Percentiles rank a stretch among this genome's conserved stretches.
Evolutionary conservation across 2,329 filamentous ascomycete genomes (phyloP).

Genomic region (Botrytis deweyae): DNA sequence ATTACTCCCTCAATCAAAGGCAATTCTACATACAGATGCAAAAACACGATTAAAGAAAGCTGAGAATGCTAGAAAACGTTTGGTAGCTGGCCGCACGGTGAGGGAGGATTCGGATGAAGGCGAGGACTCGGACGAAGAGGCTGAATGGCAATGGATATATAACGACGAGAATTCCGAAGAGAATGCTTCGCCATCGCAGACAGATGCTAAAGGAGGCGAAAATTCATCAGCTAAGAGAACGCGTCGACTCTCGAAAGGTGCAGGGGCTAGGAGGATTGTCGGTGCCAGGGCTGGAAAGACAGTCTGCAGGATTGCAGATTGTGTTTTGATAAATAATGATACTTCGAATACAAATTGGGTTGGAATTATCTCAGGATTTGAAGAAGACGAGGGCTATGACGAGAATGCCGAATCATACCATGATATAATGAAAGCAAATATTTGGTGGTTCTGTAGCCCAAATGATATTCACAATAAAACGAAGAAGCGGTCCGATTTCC

Average conservation of each 20-base stretch:
- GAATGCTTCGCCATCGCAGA: neutral
- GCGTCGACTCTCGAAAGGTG: conserved; percentile 30
- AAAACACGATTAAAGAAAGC: conserved; percentile 33
- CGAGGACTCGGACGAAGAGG: conserved; percentile 64
- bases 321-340: conserved; percentile 83
- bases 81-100: conserved; percentile 25
- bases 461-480: conserved; percentile 82
- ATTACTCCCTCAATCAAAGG: conserved; percentile 26
- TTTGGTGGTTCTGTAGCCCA: conserved; percentile 92
- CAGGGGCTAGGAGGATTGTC: conserved; percentile 55
- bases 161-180: conserved; percentile 22
- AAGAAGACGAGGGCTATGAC: conserved; percentile 72
- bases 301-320: conserved; percentile 77
- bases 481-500: conserved; percentile 77
- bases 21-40: conserved; percentile 24
- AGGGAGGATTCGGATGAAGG: conserved; percentile 88
- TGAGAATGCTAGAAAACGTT: conserved; percentile 45
- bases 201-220: conserved; percentile 10
- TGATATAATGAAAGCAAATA: conserved; percentile 41
- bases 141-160: conserved; percentile 77
- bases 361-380: conserved; percentile 81
- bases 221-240: conserved; percentile 27
- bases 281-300: conserved; percentile 79
- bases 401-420: conserved; percentile 51
- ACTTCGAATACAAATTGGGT: conserved; percentile 88